Evolutionary conservation across 192 early-diverging fungal species (phyloP).

Genomic region (Diversispora epigaea): DNA sequence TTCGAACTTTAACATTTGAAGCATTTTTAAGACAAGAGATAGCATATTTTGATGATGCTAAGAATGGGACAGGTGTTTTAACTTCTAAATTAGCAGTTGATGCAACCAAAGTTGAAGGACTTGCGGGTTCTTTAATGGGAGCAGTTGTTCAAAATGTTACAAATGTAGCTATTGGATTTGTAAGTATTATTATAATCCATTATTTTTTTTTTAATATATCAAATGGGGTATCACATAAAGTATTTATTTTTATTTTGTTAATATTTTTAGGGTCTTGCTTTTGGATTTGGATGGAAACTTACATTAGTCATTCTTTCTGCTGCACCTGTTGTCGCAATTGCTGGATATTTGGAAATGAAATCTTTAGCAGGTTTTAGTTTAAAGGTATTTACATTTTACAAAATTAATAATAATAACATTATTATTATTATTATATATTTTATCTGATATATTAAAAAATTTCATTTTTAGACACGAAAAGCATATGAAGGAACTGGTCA

Average conservation of each 20-base stretch:
- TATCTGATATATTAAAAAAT: slow-evolving; percentile 50
- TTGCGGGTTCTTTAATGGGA: slow-evolving; percentile 16
- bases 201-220: background rate
- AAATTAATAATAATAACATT: background rate
- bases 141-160: slow-evolving; percentile 1
- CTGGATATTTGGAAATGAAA: slow-evolving; percentile 51
- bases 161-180: background rate
- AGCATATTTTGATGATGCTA: slow-evolving; percentile 80
- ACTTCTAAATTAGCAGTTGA: slow-evolving; percentile 84
- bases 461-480: slow-evolving; percentile 58
- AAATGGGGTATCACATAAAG: background rate
- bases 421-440: background rate
- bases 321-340: slow-evolving; percentile 34
- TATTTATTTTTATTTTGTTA: background rate
- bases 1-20: slow-evolving; percentile 66
- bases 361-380: slow-evolving; percentile 34
- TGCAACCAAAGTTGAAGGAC: slow-evolving; percentile 41
- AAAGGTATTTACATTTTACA: slow-evolving; percentile 8
- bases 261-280: slow-evolving; percentile 16
- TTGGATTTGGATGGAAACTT: slow-evolving; percentile 27
- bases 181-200: slow-evolving; percentile 1
- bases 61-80: slow-evolving; percentile 76
- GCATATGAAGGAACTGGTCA: slow-evolving; percentile 77
- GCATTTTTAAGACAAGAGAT: slow-evolving; percentile 83
- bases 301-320: slow-evolving; percentile 28